These are phyloP conservation scores for Leccinum olivaceopallidum DNA, from an alignment of 768 basidiomycete genomes.

Conservation along the genomic window DNA sequence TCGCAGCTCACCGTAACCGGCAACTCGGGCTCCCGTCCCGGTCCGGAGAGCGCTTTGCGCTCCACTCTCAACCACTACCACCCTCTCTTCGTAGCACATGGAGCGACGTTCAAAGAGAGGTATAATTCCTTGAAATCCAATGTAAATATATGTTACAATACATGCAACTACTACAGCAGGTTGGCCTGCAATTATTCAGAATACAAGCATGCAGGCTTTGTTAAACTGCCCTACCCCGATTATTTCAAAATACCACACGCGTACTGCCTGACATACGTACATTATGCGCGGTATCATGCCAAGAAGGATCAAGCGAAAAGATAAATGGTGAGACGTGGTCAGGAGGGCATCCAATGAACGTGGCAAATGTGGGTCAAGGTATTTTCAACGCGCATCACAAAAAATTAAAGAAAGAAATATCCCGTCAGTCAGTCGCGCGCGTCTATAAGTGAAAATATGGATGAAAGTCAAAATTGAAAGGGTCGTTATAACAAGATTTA, in stretches of 20 bases:
- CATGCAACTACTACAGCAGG: no score
- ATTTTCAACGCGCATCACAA: slow-evolving; percentile 7
- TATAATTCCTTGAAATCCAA: not conserved
- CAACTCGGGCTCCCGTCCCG: no score
- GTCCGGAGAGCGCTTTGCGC: no score
- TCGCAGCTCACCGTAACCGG: no score
- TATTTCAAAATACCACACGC: not conserved
- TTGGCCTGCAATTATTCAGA: not conserved
- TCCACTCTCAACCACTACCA: no score
- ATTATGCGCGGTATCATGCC: not conserved
- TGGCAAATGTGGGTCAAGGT: slow-evolving; percentile 2
- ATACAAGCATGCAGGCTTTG: not conserved
- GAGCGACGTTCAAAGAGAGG: not conserved
- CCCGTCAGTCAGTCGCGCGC: not conserved
- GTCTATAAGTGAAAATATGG: not conserved
- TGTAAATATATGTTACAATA: not conserved
- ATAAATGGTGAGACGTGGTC: not conserved
- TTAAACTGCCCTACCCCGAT: not conserved
- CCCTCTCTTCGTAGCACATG: no score
- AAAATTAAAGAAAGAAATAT: not conserved
- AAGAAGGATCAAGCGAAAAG: not conserved
- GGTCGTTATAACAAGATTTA: not conserved
- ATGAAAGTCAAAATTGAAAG: not conserved
- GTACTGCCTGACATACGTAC: not conserved
- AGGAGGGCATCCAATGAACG: not conserved